phyloP scores from a whole-genome alignment of 2,329 filamentous ascomycete species.

The Cordyceps cicadae region DNA sequence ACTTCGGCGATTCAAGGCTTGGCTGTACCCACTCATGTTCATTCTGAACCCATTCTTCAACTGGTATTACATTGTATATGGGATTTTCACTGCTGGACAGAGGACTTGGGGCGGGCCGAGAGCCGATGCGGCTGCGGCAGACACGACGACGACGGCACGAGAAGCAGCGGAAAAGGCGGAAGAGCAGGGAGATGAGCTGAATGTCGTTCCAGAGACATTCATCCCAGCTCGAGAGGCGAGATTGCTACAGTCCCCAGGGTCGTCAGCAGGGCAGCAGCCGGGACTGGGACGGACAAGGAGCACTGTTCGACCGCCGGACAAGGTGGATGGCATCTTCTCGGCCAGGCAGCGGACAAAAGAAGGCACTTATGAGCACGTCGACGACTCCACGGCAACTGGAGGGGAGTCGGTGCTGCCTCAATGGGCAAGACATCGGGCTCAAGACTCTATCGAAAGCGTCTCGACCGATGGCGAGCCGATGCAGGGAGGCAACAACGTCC shows the following conservation, averaged over 20 bases:
- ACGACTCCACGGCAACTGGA: constrained; percentile 40
- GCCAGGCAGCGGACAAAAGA: constrained; percentile 58
- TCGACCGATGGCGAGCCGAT: constrained; percentile 47
- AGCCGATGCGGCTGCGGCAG: constrained; percentile 77
- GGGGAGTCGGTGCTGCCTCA: constrained; percentile 25
- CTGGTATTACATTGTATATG: constrained; percentile 97
- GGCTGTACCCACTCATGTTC: constrained; percentile 94
- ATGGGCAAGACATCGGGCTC: constrained; percentile 15
- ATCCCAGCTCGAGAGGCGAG: constrained; percentile 48
- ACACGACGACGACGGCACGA: constrained; percentile 65
- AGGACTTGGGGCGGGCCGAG: constrained; percentile 92
- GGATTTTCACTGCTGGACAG: constrained; percentile 88
- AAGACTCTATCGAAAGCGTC: constrained; percentile 60
- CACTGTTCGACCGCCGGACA: constrained; percentile 63
- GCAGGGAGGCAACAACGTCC: constrained; percentile 43
- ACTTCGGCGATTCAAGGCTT: constrained; percentile 83
- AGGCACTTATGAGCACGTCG: constrained; percentile 61
- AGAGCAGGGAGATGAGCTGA: constrained; percentile 75
- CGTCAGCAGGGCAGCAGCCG: constrained; percentile 20
- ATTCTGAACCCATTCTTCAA: constrained; percentile 94
- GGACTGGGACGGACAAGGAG: constrained; percentile 41
- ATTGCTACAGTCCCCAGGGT: constrained; percentile 16
- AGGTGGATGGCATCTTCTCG: constrained; percentile 71
- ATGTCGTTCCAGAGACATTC: constrained; percentile 83
- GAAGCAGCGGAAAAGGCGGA: constrained; percentile 79